These are phyloP conservation scores for Wickerhamomyces canadensis DNA, from an alignment of 805 yeast species.

Conservation along the genomic window DNA sequence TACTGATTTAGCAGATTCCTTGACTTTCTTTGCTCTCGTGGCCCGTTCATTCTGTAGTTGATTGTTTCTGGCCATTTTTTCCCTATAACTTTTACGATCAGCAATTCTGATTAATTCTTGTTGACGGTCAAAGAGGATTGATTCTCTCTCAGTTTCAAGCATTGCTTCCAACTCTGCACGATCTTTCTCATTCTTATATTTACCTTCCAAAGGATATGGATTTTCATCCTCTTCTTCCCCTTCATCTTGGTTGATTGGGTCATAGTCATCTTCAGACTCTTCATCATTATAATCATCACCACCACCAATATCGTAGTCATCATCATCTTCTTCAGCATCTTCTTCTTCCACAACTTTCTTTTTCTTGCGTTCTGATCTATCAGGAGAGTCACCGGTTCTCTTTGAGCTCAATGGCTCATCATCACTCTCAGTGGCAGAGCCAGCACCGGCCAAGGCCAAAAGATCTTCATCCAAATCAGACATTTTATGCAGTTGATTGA, in stretches of 20 bases:
- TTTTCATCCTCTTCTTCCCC: conserved; percentile 40
- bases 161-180: conserved; percentile 54
- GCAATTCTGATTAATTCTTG: conserved; percentile 86
- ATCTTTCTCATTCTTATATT: conserved; percentile 80
- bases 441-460: conserved; percentile 85
- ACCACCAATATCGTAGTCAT: conserved; percentile 20
- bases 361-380: conserved; percentile 20
- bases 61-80: conserved; percentile 67
- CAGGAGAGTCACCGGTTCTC: conserved; percentile 17
- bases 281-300: conserved; percentile 31
- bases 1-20: conserved; percentile 27
- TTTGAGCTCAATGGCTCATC: conserved; percentile 31
- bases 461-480: conserved; percentile 87
- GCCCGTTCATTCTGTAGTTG: conserved; percentile 34
- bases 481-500: conserved; percentile 8
- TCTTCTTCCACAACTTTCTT: conserved; percentile 20
- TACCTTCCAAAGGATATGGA: conserved; percentile 93
- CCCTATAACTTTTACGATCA: conserved; percentile 80
- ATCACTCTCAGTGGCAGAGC: conserved; percentile 29
- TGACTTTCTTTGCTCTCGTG: conserved; percentile 23
- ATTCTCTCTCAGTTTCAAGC: conserved; percentile 93
- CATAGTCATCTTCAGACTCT: conserved; percentile 39
- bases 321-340: conserved; percentile 14
- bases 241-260: conserved; percentile 32
- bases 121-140: conserved; percentile 83